A percentile compares a stretch with the other conserved stretches of the same genome.
Conservation (phyloP, 2,329 filamentous ascomycete genomes). For the Penicillium sp. region DNA sequence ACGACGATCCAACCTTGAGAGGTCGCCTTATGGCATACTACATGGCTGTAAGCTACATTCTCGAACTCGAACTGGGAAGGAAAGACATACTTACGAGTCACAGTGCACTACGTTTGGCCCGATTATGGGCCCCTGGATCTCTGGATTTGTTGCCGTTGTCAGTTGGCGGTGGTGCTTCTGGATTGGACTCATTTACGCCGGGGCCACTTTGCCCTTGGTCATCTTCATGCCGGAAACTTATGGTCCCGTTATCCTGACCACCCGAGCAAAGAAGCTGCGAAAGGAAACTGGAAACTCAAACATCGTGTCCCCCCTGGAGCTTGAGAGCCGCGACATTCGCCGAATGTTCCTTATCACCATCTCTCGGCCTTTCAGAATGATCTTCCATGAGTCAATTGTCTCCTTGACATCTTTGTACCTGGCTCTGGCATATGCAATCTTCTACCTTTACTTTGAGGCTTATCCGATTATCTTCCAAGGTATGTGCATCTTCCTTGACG, state of each 20-base stretch:
- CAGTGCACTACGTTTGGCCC: constrained; percentile 46
- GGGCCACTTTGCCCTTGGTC: constrained; percentile 52
- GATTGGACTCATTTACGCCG: constrained; percentile 69
- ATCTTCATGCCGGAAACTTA: constrained; percentile 67
- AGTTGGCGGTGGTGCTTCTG: constrained; percentile 55
- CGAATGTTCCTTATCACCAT: constrained; percentile 62
- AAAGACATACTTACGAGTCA: constrained; percentile 4
- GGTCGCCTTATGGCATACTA: constrained; percentile 47
- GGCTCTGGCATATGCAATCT: constrained; percentile 68
- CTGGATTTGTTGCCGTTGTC: constrained; percentile 47
- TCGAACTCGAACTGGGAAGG: neutral
- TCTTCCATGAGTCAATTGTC: constrained; percentile 70
- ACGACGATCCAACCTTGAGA: constrained; percentile 47
- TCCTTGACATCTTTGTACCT: constrained; percentile 70
- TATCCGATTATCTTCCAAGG: constrained; percentile 69
- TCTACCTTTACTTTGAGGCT: constrained; percentile 75
- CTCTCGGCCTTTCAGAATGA: constrained; percentile 71
- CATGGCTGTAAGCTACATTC: constrained; percentile 38
- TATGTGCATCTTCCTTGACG: neutral
- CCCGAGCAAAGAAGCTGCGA: constrained; percentile 60
- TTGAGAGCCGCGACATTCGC: constrained; percentile 56
- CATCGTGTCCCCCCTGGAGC: constrained; percentile 63
- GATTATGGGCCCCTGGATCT: constrained; percentile 47
- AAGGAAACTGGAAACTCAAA: constrained; percentile 57
- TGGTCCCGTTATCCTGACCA: constrained; percentile 59